phyloP scores from a whole-genome alignment of 257 asterid species.

The Handroanthus guayacan region DNA sequence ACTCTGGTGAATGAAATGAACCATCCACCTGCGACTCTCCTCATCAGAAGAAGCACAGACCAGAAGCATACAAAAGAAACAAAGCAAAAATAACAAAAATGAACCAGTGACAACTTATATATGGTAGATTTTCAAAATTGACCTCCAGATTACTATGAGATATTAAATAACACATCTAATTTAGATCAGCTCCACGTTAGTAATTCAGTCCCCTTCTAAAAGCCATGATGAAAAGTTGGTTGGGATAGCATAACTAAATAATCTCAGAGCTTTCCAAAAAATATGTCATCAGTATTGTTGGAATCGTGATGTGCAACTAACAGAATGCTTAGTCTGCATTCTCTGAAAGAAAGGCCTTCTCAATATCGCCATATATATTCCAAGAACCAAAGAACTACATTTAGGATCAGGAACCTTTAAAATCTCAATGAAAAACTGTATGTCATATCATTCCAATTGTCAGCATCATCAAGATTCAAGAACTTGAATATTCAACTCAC shows the following conservation, averaged over 20 bases:
- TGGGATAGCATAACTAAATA: background rate
- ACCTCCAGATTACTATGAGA: background rate
- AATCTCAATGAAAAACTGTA: no score
- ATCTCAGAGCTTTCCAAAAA: no score
- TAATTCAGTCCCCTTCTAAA: background rate
- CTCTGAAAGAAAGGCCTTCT: no score
- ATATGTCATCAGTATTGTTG: no score
- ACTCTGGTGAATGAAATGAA: conserved; percentile 70
- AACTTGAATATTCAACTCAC: no score
- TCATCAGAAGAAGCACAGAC: conserved; percentile 61
- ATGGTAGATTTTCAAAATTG: background rate
- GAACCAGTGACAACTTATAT: background rate
- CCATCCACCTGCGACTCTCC: conserved; percentile 82
- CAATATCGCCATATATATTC: no score
- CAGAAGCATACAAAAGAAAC: conserved; percentile 15
- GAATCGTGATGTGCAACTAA: no score
- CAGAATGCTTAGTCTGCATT: no score
- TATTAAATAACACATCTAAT: background rate
- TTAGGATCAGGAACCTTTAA: no score
- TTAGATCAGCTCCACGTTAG: conserved; percentile 1
- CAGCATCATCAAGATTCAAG: no score
- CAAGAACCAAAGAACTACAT: no score
- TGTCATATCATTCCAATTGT: no score
- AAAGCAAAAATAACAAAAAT: conserved; percentile 11
- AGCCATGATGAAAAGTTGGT: background rate